A percentile compares a stretch with the other conserved stretches of the same genome.
phyloP scores from a whole-genome alignment of 768 basidiomycete species.

The Hericium alpestre region DNA sequence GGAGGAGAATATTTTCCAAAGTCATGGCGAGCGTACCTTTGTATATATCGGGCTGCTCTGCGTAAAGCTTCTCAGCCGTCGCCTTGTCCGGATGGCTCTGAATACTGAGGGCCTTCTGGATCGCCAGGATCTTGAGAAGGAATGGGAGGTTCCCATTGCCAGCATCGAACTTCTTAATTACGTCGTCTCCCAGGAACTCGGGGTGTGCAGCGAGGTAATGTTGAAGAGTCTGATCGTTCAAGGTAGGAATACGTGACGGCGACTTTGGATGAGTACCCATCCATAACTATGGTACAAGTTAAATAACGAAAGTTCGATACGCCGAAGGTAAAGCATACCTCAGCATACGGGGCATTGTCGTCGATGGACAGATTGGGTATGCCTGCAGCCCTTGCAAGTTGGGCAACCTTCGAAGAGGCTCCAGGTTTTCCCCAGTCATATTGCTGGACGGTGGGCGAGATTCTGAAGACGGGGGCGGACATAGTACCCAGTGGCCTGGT shows the following conservation, averaged over 20 bases:
- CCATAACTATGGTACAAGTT: slow-evolving; percentile 59
- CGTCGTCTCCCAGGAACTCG: slow-evolving; percentile 38
- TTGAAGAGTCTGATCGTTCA: slow-evolving; percentile 34
- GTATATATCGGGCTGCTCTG: slow-evolving; percentile 68
- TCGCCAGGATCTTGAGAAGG: slow-evolving; percentile 85
- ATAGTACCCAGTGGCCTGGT: background rate
- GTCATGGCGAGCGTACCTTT: slow-evolving; percentile 49
- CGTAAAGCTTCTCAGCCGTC: slow-evolving; percentile 45
- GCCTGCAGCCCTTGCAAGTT: slow-evolving; percentile 54
- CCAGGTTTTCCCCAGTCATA: slow-evolving; percentile 97
- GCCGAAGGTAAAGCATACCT: slow-evolving; percentile 41
- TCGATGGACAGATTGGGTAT: slow-evolving; percentile 60
- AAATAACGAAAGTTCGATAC: background rate
- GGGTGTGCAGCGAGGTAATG: slow-evolving; percentile 57
- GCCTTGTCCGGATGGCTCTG: slow-evolving; percentile 87
- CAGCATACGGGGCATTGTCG: slow-evolving; percentile 75
- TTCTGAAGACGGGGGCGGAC: slow-evolving; percentile 51
- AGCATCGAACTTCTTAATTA: slow-evolving; percentile 23
- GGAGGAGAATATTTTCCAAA: slow-evolving; percentile 6
- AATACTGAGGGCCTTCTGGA: slow-evolving; percentile 81
- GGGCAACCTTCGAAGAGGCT: slow-evolving; percentile 72
- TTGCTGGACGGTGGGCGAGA: slow-evolving; percentile 73
- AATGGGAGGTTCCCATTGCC: slow-evolving; percentile 70
- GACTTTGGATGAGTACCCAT: slow-evolving; percentile 92
- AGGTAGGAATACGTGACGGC: slow-evolving; percentile 40